Percentiles rank a stretch among this genome's conserved stretches.
Conservation (phyloP, 768 basidiomycete species). For the Pisolithus microcarpus region DNA sequence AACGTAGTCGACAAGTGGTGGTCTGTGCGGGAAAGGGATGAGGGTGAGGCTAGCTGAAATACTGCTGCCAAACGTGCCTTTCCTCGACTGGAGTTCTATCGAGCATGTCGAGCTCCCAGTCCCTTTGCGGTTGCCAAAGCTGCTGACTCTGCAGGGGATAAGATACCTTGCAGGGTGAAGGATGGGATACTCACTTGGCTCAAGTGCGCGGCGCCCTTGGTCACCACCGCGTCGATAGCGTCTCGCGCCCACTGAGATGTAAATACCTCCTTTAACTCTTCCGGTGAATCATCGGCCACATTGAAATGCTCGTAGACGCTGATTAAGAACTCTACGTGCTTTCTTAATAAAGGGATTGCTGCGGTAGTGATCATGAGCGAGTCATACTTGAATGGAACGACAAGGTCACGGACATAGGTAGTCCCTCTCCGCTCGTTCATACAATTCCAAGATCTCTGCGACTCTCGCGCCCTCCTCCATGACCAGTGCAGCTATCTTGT, state of each 20-base stretch:
- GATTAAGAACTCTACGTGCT: slow-evolving; percentile 57
- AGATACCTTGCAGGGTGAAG: slow-evolving; percentile 8
- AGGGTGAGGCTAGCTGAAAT: background rate
- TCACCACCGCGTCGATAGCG: slow-evolving; percentile 46
- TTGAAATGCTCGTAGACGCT: slow-evolving; percentile 30
- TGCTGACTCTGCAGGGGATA: slow-evolving; percentile 46
- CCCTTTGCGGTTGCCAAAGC: slow-evolving; percentile 64
- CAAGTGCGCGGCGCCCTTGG: slow-evolving; percentile 54
- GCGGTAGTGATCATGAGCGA: slow-evolving; percentile 14
- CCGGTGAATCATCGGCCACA: slow-evolving; percentile 33
- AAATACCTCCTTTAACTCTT: slow-evolving; percentile 52
- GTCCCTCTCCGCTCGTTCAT: slow-evolving; percentile 61
- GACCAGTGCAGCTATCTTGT: slow-evolving; percentile 44
- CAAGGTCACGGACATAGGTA: slow-evolving; percentile 61
- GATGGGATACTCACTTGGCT: slow-evolving; percentile 41
- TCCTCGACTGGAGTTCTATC: slow-evolving; percentile 41
- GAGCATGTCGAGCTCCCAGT: slow-evolving; percentile 68
- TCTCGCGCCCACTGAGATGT: slow-evolving; percentile 54
- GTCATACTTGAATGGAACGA: slow-evolving; percentile 4
- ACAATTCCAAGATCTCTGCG: slow-evolving; percentile 52
- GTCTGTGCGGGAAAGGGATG: slow-evolving; percentile 24
- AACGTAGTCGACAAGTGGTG: slow-evolving; percentile 40
- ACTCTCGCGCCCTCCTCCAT: slow-evolving; percentile 46
- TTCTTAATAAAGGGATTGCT: slow-evolving; percentile 73
- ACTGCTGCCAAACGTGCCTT: slow-evolving; percentile 29